Evolutionary conservation across 495 filamentous ascomycete genomes (phyloP).

Genomic region (Endocarpon pusillum): DNA sequence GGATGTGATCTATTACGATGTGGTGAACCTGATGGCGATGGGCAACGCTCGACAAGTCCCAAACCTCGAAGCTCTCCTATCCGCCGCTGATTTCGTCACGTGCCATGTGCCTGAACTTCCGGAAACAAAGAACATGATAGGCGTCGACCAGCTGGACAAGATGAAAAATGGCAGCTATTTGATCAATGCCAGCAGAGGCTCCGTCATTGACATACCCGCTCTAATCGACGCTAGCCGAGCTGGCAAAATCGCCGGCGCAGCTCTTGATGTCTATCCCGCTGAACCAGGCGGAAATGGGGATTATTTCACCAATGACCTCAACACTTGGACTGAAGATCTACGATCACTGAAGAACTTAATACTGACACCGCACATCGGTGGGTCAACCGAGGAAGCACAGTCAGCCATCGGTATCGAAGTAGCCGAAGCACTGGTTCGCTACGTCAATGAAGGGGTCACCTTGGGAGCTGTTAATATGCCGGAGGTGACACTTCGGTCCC

Average conservation of each 20-base stretch:
- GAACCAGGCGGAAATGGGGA: constrained; percentile 89
- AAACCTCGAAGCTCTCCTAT: constrained; percentile 58
- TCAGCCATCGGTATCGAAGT: constrained; percentile 93
- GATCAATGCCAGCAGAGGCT: constrained; percentile 91
- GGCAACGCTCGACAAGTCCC: constrained; percentile 73
- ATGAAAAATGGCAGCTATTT: constrained; percentile 91
- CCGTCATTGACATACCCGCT: constrained; percentile 84
- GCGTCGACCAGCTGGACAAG: constrained; percentile 50
- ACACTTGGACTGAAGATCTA: constrained; percentile 74
- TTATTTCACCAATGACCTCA: constrained; percentile 79
- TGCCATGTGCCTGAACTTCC: constrained; percentile 85
- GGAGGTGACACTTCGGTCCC: constrained; percentile 70
- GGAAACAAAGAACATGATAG: constrained; percentile 86
- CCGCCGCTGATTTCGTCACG: constrained; percentile 72
- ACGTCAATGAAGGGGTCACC: constrained; percentile 84
- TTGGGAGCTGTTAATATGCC: constrained; percentile 90
- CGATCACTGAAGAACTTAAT: constrained; percentile 80
- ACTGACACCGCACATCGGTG: constrained; percentile 89
- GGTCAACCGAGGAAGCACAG: constrained; percentile 95
- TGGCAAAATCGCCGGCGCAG: constrained; percentile 84
- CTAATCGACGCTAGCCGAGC: constrained; percentile 74
- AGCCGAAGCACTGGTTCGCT: constrained; percentile 65
- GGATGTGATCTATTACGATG: constrained; percentile 90
- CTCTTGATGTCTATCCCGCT: constrained; percentile 87
- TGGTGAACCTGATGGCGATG: constrained; percentile 80